Evolutionary conservation across 1,139 yeast genomes (phyloP).

Genomic region (Scheffersomyces cryptocercus): DNA sequence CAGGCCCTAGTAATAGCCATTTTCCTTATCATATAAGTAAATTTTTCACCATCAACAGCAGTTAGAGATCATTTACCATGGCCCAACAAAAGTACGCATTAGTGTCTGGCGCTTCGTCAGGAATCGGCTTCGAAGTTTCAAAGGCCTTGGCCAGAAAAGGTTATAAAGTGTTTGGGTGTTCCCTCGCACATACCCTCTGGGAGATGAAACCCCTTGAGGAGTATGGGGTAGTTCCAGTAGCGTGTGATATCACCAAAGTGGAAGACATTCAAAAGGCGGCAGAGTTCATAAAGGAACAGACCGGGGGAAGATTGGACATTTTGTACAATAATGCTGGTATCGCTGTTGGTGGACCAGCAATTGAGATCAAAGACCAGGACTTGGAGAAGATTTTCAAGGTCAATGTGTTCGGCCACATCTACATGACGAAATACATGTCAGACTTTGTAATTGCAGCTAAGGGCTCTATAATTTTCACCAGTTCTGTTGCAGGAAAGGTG

Average conservation of each 20-base stretch:
- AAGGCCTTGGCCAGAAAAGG: constrained; percentile 30
- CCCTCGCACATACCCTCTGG: constrained; percentile 24
- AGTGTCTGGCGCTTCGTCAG: constrained; percentile 42
- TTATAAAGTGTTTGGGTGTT: constrained; percentile 35
- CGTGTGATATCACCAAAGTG: constrained; percentile 32
- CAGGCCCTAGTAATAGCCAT: too few species aligned
- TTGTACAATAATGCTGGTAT: constrained; percentile 40
- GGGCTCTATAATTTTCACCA: constrained; percentile 40
- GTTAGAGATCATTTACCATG: too few species aligned
- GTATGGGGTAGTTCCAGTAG: constrained; percentile 31
- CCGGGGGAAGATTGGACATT: constrained; percentile 31
- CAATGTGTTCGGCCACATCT: constrained; percentile 41
- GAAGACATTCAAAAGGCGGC: constrained; percentile 28
- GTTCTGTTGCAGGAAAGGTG: constrained; percentile 36
- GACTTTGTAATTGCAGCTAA: constrained; percentile 32
- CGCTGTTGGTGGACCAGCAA: constrained; percentile 32
- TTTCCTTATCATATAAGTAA: too few species aligned
- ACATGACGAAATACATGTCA: constrained; percentile 34
- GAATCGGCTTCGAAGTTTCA: constrained; percentile 38
- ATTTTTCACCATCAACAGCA: too few species aligned
- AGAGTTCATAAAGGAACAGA: constrained; percentile 19
- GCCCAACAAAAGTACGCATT: constrained; percentile 26
- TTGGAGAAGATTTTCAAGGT: constrained; percentile 28
- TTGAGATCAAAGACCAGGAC: constrained; percentile 28
- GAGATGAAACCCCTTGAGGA: constrained; percentile 29